Conservation (phyloP, 805 yeast species). For the Candida montana region DNA sequence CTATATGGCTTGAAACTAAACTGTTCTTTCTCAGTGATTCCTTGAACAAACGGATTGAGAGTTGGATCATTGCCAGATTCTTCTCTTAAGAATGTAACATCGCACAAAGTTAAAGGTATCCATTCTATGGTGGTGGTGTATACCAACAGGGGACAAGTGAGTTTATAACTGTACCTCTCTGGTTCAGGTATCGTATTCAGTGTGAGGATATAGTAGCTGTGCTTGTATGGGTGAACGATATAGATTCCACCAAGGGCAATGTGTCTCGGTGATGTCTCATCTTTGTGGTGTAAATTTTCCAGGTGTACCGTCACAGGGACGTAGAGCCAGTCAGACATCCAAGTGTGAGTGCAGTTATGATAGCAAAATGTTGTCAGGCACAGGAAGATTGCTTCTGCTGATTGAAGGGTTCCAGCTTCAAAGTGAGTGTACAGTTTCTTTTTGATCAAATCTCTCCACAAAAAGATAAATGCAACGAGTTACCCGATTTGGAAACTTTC, state of each 20-base stretch:
- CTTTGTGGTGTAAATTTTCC: slow-evolving; percentile 4
- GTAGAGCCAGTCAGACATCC: slow-evolving; percentile 18
- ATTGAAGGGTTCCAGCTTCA: too few species aligned
- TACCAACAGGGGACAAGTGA: slow-evolving; percentile 13
- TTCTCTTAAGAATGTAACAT: slow-evolving; percentile 2
- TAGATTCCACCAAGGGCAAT: slow-evolving; percentile 23
- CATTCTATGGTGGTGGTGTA: slow-evolving; percentile 15
- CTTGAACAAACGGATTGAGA: slow-evolving; percentile 6
- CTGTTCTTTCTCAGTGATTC: slow-evolving; percentile 8
- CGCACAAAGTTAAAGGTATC: slow-evolving; percentile 12
- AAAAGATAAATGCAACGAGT: neutral
- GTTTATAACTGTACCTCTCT: slow-evolving; percentile 11
- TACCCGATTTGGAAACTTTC: neutral
- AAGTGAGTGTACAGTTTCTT: too few species aligned
- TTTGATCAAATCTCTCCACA: neutral
- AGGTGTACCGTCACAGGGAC: slow-evolving; percentile 24
- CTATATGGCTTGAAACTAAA: slow-evolving; percentile 19
- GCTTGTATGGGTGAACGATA: slow-evolving; percentile 9
- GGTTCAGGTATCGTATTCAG: slow-evolving; percentile 14
- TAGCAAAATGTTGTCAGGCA: neutral
- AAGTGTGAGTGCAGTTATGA: neutral
- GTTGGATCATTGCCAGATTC: neutral
- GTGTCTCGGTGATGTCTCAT: neutral
- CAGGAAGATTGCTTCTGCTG: neutral
- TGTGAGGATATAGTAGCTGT: slow-evolving; percentile 16